Conservation (phyloP, 208 protist genomes). For the Phytomonas sp. region DNA sequence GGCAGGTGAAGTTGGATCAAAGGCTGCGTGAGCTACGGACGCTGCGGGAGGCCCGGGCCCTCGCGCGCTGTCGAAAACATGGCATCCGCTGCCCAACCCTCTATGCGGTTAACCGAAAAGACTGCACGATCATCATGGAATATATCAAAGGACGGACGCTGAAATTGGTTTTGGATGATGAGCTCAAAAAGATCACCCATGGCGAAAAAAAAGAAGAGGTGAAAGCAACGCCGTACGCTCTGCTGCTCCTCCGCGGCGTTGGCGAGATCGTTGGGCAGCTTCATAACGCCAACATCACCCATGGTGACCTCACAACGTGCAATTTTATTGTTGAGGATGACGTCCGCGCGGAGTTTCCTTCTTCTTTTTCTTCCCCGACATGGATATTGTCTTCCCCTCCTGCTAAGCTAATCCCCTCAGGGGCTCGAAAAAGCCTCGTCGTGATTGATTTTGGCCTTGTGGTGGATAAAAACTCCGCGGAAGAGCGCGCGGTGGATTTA, state of each 20-base stretch:
- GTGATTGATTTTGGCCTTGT: conserved; percentile 97
- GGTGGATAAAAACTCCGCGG: conserved; percentile 67
- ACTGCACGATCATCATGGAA: conserved; percentile 72
- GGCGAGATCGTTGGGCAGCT: conserved; percentile 84
- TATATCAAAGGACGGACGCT: conserved; percentile 59
- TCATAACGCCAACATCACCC: conserved; percentile 90
- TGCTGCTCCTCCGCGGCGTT: conserved; percentile 51
- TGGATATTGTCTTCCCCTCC: neutral
- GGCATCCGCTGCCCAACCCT: conserved; percentile 61
- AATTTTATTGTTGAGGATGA: conserved; percentile 80
- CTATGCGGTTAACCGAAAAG: conserved; percentile 39
- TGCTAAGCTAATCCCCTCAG: neutral
- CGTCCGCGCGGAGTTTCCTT: neutral
- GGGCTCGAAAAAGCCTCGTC: conserved; percentile 34
- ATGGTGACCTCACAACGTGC: conserved; percentile 97
- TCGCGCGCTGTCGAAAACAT: conserved; percentile 52
- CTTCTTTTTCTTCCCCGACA: neutral
- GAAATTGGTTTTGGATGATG: conserved; percentile 48
- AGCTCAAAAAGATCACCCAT: neutral
- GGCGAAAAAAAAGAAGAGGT: neutral
- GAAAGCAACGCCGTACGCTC: conserved; percentile 16
- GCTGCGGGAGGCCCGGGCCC: conserved; percentile 51
- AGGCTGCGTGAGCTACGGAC: conserved; percentile 75
- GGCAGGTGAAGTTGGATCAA: conserved; percentile 61
- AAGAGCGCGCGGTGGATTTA: conserved; percentile 98